These are phyloP conservation scores for Glebionis coronaria DNA, from an alignment of 129 eudicot genomes.

Conservation along the genomic window DNA sequence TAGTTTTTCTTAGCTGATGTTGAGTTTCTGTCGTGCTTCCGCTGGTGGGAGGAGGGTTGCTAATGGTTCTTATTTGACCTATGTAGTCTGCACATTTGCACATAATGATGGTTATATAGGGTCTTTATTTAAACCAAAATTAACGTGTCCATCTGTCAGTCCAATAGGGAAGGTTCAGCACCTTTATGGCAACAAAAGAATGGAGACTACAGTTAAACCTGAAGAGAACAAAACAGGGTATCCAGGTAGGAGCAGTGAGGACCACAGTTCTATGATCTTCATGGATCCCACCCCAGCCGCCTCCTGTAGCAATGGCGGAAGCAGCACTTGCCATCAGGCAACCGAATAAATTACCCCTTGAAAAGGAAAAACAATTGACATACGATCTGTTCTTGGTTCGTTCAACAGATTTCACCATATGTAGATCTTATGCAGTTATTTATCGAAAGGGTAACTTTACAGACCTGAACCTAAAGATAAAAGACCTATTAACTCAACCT, in stretches of 20 bases:
- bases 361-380: slow-evolving; percentile 46
- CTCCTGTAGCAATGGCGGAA: slow-evolving; percentile 85
- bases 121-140: too few species aligned
- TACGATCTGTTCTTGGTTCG: too few species aligned
- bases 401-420: slow-evolving; percentile 39
- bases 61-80: too few species aligned
- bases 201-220: slow-evolving; percentile 47
- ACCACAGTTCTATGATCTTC: slow-evolving; percentile 54
- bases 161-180: slow-evolving; percentile 40
- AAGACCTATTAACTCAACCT: too few species aligned
- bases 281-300: slow-evolving; percentile 90
- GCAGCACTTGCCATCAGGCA: slow-evolving; percentile 93
- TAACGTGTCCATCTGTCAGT: slow-evolving; percentile 33
- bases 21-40: too few species aligned
- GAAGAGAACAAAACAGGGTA: slow-evolving; percentile 39
- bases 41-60: too few species aligned
- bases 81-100: too few species aligned
- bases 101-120: too few species aligned
- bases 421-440: too few species aligned
- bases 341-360: slow-evolving; percentile 58
- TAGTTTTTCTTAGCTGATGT: too few species aligned
- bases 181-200: slow-evolving; percentile 78
- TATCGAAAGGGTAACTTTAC: too few species aligned
- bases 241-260: slow-evolving; percentile 34
- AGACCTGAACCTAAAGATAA: too few species aligned